These are phyloP conservation scores for Flammula alnicola DNA, from an alignment of 1,284 basidiomycete species.

Conservation along the genomic window DNA sequence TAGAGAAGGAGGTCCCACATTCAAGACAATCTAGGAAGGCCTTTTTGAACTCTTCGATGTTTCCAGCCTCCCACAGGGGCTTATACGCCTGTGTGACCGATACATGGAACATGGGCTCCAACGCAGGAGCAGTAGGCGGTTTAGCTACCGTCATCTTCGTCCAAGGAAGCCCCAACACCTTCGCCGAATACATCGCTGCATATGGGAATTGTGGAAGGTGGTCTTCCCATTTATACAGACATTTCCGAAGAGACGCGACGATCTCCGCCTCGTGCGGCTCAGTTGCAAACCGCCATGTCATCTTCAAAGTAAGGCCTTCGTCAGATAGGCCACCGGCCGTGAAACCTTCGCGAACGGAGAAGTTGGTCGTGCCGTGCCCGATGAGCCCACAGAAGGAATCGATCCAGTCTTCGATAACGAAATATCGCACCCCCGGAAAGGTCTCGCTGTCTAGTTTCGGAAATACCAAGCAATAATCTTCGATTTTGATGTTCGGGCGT, in stretches of 20 bases:
- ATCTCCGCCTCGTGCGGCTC: too few species aligned
- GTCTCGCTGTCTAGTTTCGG: background rate
- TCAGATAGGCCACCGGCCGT: background rate
- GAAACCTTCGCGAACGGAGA: slow-evolving; percentile 8
- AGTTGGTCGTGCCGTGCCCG: slow-evolving; percentile 10
- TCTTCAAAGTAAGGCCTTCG: slow-evolving; percentile 11
- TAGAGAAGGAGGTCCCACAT: slow-evolving; percentile 21
- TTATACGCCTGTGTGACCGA: slow-evolving; percentile 19
- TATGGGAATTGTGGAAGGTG: too few species aligned
- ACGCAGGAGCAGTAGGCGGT: background rate
- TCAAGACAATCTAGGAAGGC: slow-evolving; percentile 25
- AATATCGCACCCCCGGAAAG: background rate
- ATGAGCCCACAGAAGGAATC: slow-evolving; percentile 1
- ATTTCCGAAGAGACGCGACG: too few species aligned
- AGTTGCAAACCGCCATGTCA: slow-evolving; percentile 6
- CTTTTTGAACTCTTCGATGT: slow-evolving; percentile 23
- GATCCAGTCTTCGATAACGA: background rate
- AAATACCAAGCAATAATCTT: background rate
- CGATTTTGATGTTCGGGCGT: background rate
- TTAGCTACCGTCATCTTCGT: background rate
- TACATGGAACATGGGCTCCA: slow-evolving; percentile 15
- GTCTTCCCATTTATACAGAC: too few species aligned
- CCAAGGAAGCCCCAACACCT: too few species aligned
- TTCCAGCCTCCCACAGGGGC: slow-evolving; percentile 23
- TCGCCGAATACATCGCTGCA: too few species aligned